Evolutionary conservation across 441 rosid species (phyloP).

Genomic region (Metrosideros polymorpha): DNA sequence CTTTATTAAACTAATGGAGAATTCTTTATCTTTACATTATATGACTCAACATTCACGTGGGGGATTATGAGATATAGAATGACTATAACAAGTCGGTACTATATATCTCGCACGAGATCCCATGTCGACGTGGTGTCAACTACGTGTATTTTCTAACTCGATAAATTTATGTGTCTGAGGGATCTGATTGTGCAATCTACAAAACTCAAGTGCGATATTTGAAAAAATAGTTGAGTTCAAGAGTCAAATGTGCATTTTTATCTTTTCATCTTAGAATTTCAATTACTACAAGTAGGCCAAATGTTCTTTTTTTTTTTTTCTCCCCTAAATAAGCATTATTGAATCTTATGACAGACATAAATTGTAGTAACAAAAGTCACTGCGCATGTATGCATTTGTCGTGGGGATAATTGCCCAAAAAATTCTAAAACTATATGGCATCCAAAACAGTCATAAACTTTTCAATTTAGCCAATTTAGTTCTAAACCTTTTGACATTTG

Average conservation of each 20-base stretch:
- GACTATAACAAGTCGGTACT: background rate
- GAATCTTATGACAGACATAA: background rate
- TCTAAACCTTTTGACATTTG: background rate
- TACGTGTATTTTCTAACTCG: background rate
- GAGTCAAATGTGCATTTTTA: background rate
- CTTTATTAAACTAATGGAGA: background rate
- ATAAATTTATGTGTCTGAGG: too few relatives aligned
- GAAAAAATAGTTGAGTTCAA: background rate
- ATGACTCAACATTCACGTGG: background rate
- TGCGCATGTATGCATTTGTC: background rate
- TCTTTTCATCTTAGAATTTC: background rate
- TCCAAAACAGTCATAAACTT: background rate
- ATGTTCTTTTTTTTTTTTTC: background rate
- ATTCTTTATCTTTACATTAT: background rate
- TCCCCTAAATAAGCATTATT: background rate
- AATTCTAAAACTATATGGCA: accelerated
- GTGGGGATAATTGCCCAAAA: background rate
- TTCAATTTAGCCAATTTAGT: background rate
- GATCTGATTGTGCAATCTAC: too few relatives aligned
- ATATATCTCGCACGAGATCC: background rate
- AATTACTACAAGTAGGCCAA: background rate
- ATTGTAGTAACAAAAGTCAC: background rate
- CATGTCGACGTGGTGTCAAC: background rate
- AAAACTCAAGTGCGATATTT: too few relatives aligned
- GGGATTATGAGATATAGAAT: background rate